A percentile compares a stretch with the other conserved stretches of the same genome.
phyloP scores from a whole-genome alignment of 768 basidiomycete genomes.

The Rhizopogon roseolus region DNA sequence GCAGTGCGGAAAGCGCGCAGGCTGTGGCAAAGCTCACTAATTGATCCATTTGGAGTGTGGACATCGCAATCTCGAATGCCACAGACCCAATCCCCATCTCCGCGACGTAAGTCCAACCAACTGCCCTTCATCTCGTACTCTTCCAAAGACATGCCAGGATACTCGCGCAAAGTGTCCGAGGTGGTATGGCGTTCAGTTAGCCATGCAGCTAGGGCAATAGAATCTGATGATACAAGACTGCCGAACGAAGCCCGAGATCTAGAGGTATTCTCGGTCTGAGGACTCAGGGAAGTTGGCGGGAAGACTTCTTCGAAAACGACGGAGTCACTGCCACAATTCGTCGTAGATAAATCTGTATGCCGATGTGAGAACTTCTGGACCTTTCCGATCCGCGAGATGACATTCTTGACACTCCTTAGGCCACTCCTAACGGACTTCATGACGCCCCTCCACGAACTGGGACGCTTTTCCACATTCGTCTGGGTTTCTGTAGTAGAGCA shows the following conservation, averaged over 20 bases:
- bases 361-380: constrained; percentile 7
- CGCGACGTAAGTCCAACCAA: constrained; percentile 31
- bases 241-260: constrained; percentile 16
- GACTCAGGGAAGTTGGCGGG: constrained; percentile 3
- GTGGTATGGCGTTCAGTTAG: constrained; percentile 34
- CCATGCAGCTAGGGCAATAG: constrained; percentile 28
- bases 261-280: constrained; percentile 11
- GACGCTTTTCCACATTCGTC: constrained; percentile 12
- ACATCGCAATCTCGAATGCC: constrained; percentile 22
- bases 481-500: constrained; percentile 13
- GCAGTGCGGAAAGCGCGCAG: constrained; percentile 14
- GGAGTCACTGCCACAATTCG: not conserved
- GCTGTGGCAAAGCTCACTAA: constrained; percentile 18
- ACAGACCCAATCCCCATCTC: constrained; percentile 22
- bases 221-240: constrained; percentile 29
- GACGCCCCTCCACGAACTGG: constrained; percentile 28
- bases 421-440: constrained; percentile 21
- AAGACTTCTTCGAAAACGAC: constrained; percentile 1
- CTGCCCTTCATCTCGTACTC: constrained; percentile 47
- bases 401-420: constrained; percentile 13
- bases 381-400: constrained; percentile 13
- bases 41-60: constrained; percentile 31
- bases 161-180: constrained; percentile 22
- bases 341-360: not conserved
- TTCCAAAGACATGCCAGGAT: constrained; percentile 34